A percentile compares a stretch with the other conserved stretches of the same genome.
Evolutionary conservation across 2,329 filamentous ascomycete genomes (phyloP).

Genomic region (Fusarium sp.): DNA sequence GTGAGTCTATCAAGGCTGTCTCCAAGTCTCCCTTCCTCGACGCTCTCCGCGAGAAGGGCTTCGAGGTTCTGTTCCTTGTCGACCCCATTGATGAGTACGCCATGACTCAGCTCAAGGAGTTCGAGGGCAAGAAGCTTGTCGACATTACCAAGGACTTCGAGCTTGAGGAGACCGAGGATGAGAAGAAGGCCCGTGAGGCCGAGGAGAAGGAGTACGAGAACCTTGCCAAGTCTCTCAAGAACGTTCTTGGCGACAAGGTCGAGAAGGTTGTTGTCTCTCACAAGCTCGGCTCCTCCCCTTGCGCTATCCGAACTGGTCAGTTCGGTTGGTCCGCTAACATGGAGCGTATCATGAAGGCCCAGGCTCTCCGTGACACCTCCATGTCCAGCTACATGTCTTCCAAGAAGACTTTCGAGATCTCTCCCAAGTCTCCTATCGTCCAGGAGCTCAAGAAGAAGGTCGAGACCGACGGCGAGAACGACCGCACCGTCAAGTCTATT

Average conservation of each 20-base stretch:
- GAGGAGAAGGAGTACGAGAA: conserved; percentile 99
- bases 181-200: conserved; percentile 94
- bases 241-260: conserved; percentile 98
- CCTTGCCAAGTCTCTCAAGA: conserved; percentile 98
- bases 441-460: conserved; percentile 99
- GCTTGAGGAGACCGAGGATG: conserved; percentile 99
- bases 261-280: conserved; percentile 99
- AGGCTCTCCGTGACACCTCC: conserved; percentile 98
- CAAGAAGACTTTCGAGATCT: conserved; percentile 99
- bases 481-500: conserved; percentile 99
- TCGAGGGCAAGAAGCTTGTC: conserved; percentile 99
- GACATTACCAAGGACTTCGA: conserved; percentile 99
- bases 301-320: conserved; percentile 98
- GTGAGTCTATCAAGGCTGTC: conserved; percentile 98
- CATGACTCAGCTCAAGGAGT: conserved; percentile 99
- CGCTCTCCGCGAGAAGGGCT: conserved; percentile 98
- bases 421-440: conserved; percentile 97
- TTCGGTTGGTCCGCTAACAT: conserved; percentile 99
- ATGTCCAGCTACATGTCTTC: conserved; percentile 99
- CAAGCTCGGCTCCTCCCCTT: conserved; percentile 95
- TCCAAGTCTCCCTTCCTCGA: conserved; percentile 99
- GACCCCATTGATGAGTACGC: conserved; percentile 99
- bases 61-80: conserved; percentile 99
- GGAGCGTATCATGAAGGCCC: conserved; percentile 99
- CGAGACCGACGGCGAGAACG: conserved; percentile 95